These are phyloP conservation scores for Talaromyces funiculosus DNA, from an alignment of 2,329 filamentous ascomycete species.

Conservation along the genomic window DNA sequence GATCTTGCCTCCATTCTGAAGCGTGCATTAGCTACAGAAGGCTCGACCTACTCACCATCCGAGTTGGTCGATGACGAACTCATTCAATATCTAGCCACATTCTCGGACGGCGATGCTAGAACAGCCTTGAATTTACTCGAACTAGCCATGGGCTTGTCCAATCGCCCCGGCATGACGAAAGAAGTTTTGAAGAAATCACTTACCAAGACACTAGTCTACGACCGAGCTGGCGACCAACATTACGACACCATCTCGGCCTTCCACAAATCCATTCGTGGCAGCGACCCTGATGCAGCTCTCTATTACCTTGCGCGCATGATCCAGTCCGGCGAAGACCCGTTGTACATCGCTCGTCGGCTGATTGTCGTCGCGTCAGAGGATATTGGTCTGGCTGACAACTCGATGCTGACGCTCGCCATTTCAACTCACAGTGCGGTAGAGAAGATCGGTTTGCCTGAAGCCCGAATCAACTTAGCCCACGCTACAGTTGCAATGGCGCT, in stretches of 20 bases:
- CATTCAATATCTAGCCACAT: conserved; percentile 73
- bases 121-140: conserved; percentile 91
- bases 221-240: conserved; percentile 90
- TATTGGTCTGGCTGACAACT: conserved; percentile 82
- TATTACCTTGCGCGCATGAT: conserved; percentile 97
- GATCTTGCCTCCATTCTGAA: conserved; percentile 68
- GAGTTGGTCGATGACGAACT: conserved; percentile 69
- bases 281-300: conserved; percentile 76
- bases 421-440: conserved; percentile 81
- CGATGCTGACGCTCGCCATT: conserved; percentile 75
- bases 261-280: conserved; percentile 89
- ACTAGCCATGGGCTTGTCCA: conserved; percentile 72
- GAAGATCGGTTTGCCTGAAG: conserved; percentile 93
- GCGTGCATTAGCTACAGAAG: conserved; percentile 65
- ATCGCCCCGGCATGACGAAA: conserved; percentile 60
- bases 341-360: conserved; percentile 87
- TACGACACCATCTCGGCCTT: conserved; percentile 97
- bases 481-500: conserved; percentile 73
- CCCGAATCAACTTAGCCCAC: conserved; percentile 85
- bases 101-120: conserved; percentile 86
- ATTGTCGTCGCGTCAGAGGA: conserved; percentile 95
- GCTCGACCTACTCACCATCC: conserved; percentile 44
- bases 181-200: conserved; percentile 73
- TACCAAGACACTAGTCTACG: conserved; percentile 90
- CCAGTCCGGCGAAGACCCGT: conserved; percentile 84